Evolutionary conservation across 306 rosid genomes (phyloP), one percentile per base, ranked within the genome.

Genomic region (Hippophae rhamnoides): DNA sequence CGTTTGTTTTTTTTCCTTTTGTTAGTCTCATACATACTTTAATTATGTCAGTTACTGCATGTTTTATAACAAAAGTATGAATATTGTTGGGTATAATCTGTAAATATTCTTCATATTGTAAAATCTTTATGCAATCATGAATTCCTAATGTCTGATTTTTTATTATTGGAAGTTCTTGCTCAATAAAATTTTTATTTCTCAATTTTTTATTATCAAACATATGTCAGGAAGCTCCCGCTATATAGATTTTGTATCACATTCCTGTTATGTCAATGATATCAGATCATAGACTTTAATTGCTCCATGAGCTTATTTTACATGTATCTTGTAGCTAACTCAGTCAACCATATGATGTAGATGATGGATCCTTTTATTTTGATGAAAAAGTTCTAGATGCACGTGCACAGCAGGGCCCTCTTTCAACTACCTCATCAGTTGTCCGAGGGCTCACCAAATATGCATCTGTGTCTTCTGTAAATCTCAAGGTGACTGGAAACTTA

Each of bases 391-490:
- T 90, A 57, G 79, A 78, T 69, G 86, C 83, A 62, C 73, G 27
- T 51, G 90, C 77, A 75, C 82, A 79, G 72, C 87, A 67, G 27
- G 89, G 82, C 73, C 82, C 94, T 74, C 90, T 93, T 63, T 78
- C 87, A 73, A 86, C 94, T 9, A 89, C 99, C 25, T 72, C 99
- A 52, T 86, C 99, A 25, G 95, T 89, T 75, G 85, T 93, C 70
- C 90, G 85, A 62, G 99, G 99, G 65, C 65, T 89, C 67, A 71
- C 87, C 47, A 72, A 86, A 18, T 84, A 86, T 80, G 76, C 94
- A 66, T 72, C 82, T 72, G 85, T 72, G 62, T 74, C 74, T 63
- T 82, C 90, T 55, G 97, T 69, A 78, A 79, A 77, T 62, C 64
- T 93, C 76, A 84, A 89, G 76, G 99, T 93, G 67, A 61, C 79